These are phyloP conservation scores for Rhizopogon sp. DNA, from an alignment of 768 basidiomycete species.

Conservation along the genomic window DNA sequence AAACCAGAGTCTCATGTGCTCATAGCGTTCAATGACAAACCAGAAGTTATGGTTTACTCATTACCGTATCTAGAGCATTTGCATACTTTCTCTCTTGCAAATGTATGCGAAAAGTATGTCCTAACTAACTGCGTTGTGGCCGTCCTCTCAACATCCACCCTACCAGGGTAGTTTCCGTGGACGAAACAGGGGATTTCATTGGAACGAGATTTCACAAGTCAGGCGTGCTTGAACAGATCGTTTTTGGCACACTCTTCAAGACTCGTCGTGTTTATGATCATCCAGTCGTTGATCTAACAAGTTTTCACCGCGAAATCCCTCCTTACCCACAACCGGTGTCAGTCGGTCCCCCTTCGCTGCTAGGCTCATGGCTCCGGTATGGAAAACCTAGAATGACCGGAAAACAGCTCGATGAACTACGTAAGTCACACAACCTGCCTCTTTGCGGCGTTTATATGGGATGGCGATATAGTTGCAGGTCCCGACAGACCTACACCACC, in stretches of 20 bases:
- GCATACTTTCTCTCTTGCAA: constrained; percentile 36
- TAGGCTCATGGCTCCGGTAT: constrained; percentile 53
- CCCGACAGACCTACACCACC: constrained; percentile 53
- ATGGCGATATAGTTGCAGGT: constrained; percentile 48
- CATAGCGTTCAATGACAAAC: constrained; percentile 48
- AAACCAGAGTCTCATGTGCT: constrained; percentile 46
- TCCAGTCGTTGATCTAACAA: constrained; percentile 49
- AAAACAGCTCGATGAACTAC: constrained; percentile 51
- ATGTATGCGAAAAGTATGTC: constrained; percentile 6
- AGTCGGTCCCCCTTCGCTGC: constrained; percentile 49
- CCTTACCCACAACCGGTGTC: constrained; percentile 59
- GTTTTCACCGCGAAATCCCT: constrained; percentile 39
- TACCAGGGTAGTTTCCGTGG: constrained; percentile 34
- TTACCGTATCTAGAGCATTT: constrained; percentile 58
- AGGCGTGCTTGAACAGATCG: constrained; percentile 31
- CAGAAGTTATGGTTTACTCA: constrained; percentile 51
- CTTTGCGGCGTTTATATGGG: neutral
- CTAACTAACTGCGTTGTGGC: neutral
- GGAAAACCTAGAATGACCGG: constrained; percentile 46
- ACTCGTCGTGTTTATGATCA: constrained; percentile 44
- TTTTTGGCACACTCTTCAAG: constrained; percentile 57
- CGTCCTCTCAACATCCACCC: neutral
- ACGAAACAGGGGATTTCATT: constrained; percentile 53
- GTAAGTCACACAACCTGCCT: constrained; percentile 26
- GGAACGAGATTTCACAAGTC: constrained; percentile 29